Evolutionary conservation across 768 basidiomycete species (phyloP), one percentile per base, ranked within the genome.

Genomic region (Termitomyces sp.): DNA sequence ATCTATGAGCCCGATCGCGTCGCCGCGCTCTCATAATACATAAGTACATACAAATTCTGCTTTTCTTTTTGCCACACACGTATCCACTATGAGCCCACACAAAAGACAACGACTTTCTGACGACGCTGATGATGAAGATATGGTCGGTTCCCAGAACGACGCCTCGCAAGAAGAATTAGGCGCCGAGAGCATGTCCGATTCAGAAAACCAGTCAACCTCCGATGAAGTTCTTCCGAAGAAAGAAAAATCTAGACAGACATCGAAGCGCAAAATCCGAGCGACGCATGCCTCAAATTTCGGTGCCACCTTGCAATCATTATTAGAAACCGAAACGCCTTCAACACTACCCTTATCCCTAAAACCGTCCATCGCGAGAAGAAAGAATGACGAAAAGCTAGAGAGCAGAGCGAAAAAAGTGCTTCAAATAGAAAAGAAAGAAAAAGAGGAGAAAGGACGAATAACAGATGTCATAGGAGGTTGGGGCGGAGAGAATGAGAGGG

Each of bases 381-480:
- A 78, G 46, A 89, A 88, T 62, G 87, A 91, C 62, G 84, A 89
- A 68, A 93, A 87, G 68, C 71, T 89, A 42, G 89, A 94, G 68
- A 70, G 72, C 57, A 81, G 81, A 66, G 90, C 90, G 2, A 87
- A 82, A 68, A 90, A 85, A 63, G 79, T 83, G 16, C 78, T 93
- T 31, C 85, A 83, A 52, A 73, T 82, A 26, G 90, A 90, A 65
- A 84, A 78, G 70, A 89, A 85, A 67, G 88, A 86, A 60, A 87
- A 79, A 62, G 88, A 90, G 61, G 88, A 90, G 61, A 84, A 76
- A 60, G 82, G 83, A 13, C 75, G 83, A 56, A 79, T 88, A 62
- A 80, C 74, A 41, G 86, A 88, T 68, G 83, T 85, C 16, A 92
- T 90, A 68, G 91, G 86, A 57, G 93, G 92, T 42, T 97, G 94